phyloP scores from a whole-genome alignment of 345 rosid species.

The Viola odorata region DNA sequence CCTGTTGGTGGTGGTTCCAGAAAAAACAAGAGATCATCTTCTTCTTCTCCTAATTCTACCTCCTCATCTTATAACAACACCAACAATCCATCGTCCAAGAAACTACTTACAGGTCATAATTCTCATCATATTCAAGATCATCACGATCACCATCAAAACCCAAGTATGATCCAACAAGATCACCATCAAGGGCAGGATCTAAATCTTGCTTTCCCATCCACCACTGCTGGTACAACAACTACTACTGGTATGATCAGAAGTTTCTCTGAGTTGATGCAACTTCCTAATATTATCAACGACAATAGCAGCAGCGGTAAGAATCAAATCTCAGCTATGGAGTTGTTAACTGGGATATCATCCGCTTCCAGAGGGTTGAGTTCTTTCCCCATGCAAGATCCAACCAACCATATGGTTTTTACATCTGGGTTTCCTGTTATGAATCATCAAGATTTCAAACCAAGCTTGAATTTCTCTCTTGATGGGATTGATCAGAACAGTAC shows the following conservation, averaged over 20 bases:
- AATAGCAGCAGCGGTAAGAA: constrained; percentile 27
- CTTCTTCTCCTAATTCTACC: constrained; percentile 34
- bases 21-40: constrained; percentile 82
- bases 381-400: constrained; percentile 63
- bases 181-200: constrained; percentile 62
- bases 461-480: constrained; percentile 72
- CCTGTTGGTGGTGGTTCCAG: constrained; percentile 99
- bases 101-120: constrained; percentile 53
- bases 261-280: constrained; percentile 59
- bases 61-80: no score
- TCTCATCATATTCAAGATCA: constrained; percentile 13
- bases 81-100: constrained; percentile 31
- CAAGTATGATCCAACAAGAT: constrained; percentile 32
- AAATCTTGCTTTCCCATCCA: constrained; percentile 53
- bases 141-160: constrained; percentile 34
- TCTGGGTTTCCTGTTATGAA: constrained; percentile 38
- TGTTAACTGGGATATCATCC: constrained; percentile 48
- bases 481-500: constrained; percentile 54
- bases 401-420: constrained; percentile 23
- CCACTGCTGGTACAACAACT: constrained; percentile 31
- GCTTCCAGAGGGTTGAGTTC: constrained; percentile 52
- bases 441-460: constrained; percentile 76
- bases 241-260: constrained; percentile 15
- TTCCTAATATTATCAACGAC: constrained; percentile 32
- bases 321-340: constrained; percentile 62